Evolutionary conservation across 1,284 basidiomycete species (phyloP).

Genomic region (Ustilago sp.): DNA sequence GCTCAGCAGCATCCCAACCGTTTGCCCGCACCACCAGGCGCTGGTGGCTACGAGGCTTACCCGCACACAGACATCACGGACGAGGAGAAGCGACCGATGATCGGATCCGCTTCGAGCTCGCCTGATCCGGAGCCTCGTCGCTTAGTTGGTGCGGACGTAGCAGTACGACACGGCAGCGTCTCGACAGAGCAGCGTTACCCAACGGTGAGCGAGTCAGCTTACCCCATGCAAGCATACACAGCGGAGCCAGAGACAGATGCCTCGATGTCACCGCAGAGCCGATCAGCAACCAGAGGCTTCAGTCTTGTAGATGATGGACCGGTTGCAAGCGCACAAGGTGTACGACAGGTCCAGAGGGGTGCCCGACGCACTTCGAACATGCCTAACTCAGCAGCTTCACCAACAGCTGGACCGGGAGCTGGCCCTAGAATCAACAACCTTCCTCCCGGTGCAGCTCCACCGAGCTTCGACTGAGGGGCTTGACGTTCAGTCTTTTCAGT

Average conservation of each 20-base stretch:
- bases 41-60: conserved; percentile 45
- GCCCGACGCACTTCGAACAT: conserved; percentile 56
- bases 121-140: conserved; percentile 48
- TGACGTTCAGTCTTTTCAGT: conserved; percentile 11
- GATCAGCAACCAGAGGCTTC: conserved; percentile 54
- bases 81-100: conserved; percentile 63
- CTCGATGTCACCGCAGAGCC: conserved; percentile 30
- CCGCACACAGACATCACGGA: conserved; percentile 42
- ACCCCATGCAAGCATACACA: conserved; percentile 54
- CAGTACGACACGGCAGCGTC: conserved; percentile 56
- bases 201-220: conserved; percentile 49
- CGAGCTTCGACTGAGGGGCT: conserved; percentile 29
- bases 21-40: conserved; percentile 22
- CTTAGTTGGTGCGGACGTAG: conserved; percentile 24
- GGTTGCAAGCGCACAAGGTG: conserved; percentile 53
- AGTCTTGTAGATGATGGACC: conserved; percentile 68
- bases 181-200: conserved; percentile 61
- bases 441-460: conserved; percentile 44
- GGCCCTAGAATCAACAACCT: conserved; percentile 17
- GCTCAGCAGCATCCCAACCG: conserved; percentile 16
- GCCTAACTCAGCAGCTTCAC: conserved; percentile 32
- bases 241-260: conserved; percentile 56
- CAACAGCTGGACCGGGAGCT: conserved; percentile 13
- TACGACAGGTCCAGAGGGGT: conserved; percentile 65
- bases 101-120: conserved; percentile 51